Percentiles rank a stretch among this genome's conserved stretches.
These are phyloP conservation scores for Cladorrhinum sp. DNA, from an alignment of 2,329 filamentous ascomycete species.

Conservation along the genomic window DNA sequence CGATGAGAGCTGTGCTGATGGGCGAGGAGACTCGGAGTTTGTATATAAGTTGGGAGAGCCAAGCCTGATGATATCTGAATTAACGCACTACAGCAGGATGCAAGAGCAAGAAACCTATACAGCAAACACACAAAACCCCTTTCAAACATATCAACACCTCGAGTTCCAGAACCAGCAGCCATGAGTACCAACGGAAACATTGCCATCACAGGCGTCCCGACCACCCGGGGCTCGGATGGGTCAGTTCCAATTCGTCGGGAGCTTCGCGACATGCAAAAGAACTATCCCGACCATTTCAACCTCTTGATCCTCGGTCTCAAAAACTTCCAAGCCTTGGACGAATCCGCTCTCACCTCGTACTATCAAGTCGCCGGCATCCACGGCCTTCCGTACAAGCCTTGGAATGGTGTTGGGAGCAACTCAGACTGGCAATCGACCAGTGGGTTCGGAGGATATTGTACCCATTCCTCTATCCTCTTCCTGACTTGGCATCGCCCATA, in stretches of 20 bases:
- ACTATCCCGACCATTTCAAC: conserved; percentile 53
- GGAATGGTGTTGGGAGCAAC: conserved; percentile 47
- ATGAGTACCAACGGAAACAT: conserved; percentile 23
- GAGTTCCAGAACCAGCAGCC: neutral
- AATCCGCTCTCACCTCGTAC: conserved; percentile 50
- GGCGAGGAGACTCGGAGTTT: neutral
- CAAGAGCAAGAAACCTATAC: neutral
- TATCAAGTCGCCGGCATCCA: conserved; percentile 65
- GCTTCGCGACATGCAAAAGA: conserved; percentile 49
- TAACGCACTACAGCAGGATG: too few species aligned
- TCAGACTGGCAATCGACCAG: conserved; percentile 39
- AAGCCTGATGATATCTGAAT: neutral
- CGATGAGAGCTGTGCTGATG: neutral
- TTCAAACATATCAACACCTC: neutral
- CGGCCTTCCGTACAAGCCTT: conserved; percentile 56
- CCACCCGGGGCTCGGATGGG: conserved; percentile 21
- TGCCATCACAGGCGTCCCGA: conserved; percentile 25
- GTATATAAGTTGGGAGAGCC: neutral
- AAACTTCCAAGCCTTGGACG: conserved; percentile 50
- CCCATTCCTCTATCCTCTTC: conserved; percentile 60
- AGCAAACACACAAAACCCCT: neutral
- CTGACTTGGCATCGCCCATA: conserved; percentile 51
- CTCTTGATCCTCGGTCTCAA: conserved; percentile 58
- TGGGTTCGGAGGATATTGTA: conserved; percentile 53
- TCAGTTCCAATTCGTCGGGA: conserved; percentile 44